A percentile compares a stretch with the other conserved stretches of the same genome.
Conservation (phyloP, 2,329 filamentous ascomycete genomes). For the Mycosphaerelloides madeirae region DNA sequence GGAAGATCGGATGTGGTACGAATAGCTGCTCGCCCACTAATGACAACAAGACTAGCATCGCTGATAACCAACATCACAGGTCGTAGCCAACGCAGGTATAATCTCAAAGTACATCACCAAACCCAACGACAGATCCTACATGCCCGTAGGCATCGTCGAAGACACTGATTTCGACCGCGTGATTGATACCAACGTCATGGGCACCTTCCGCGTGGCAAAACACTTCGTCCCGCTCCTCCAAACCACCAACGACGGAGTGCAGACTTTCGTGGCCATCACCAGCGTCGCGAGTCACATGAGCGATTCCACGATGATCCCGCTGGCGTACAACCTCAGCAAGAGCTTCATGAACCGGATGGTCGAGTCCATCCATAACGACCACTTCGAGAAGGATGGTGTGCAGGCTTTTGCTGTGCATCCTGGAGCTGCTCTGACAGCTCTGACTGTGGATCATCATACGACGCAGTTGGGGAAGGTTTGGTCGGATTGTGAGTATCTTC, state of each 20-base stretch:
- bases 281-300: conserved; percentile 14
- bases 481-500: conserved; percentile 5
- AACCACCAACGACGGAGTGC: conserved; percentile 2
- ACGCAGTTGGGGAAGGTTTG: conserved; percentile 10
- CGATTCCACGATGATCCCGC: conserved; percentile 7
- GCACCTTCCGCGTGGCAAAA: conserved; percentile 9
- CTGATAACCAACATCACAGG: too few species aligned
- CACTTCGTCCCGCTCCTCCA: conserved; percentile 6
- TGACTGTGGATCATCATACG: conserved; percentile 10
- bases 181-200: conserved; percentile 10
- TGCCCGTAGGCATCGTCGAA: conserved; percentile 11
- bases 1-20: conserved; percentile 8
- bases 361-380: conserved; percentile 12
- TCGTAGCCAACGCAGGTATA: conserved; percentile 15
- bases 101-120: conserved; percentile 16
- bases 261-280: conserved; percentile 12
- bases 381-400: conserved; percentile 8
- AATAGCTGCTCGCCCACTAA: too few species aligned
- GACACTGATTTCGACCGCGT: conserved; percentile 10
- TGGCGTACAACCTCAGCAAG: conserved; percentile 15
- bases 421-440: conserved; percentile 11
- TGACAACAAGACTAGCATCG: too few species aligned
- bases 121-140: conserved; percentile 7
- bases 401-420: conserved; percentile 15
- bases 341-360: conserved; percentile 14